Evolutionary conservation across 1,139 yeast species (phyloP).

Genomic region (Nakaseomyces nivariensis): DNA sequence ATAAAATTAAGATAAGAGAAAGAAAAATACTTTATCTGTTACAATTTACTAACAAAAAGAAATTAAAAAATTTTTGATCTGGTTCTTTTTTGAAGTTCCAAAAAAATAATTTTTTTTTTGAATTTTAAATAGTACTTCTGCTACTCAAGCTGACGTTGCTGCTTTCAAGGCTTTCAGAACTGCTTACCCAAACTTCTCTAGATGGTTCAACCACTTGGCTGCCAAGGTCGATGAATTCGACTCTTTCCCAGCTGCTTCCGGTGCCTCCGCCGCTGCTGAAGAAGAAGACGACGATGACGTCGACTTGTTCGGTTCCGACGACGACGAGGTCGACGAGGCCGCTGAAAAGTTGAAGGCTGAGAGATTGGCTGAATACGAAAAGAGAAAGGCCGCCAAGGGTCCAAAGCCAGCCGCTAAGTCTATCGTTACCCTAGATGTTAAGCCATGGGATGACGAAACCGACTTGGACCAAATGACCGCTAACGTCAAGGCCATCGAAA

Average conservation of each 20-base stretch:
- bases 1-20: not conserved
- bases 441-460: conserved; percentile 99
- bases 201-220: conserved; percentile 98
- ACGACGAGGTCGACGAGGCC: conserved; percentile 88
- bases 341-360: conserved; percentile 95
- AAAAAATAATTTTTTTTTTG: too few species aligned
- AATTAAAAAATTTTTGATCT: not conserved
- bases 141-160: conserved; percentile 93
- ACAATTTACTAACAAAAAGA: not conserved
- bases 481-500: conserved; percentile 70
- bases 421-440: conserved; percentile 89
- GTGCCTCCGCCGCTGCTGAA: conserved; percentile 43
- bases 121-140: conserved; percentile 45
- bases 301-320: conserved; percentile 88
- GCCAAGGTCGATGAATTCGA: conserved; percentile 79
- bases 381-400: conserved; percentile 94
- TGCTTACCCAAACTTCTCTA: conserved; percentile 87
- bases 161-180: conserved; percentile 92
- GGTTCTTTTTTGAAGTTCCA: too few species aligned
- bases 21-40: not conserved
- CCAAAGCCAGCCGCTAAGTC: conserved; percentile 99
- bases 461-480: conserved; percentile 81
- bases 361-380: conserved; percentile 96
- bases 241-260: conserved; percentile 71
- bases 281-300: conserved; percentile 87